A percentile compares a stretch with the other conserved stretches of the same genome.
Conservation (phyloP, 2,329 filamentous ascomycete genomes). For the Neopestalotiopsis rosae region DNA sequence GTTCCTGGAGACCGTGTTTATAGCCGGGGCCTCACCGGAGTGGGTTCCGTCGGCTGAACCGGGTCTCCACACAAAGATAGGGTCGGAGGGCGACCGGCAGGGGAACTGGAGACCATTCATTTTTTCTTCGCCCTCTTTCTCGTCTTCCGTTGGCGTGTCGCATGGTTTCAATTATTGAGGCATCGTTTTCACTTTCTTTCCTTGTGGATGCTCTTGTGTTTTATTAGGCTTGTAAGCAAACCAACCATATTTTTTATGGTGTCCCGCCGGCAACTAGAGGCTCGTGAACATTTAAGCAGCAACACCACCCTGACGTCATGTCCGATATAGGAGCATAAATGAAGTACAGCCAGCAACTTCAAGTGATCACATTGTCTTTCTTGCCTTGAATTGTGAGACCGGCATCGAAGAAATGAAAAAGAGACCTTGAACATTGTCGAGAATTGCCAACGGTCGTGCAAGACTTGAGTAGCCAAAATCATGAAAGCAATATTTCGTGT, state of each 20-base stretch:
- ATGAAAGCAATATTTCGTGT: not conserved
- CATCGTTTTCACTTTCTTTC: not conserved
- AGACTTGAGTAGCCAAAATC: not conserved
- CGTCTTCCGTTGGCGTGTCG: not conserved
- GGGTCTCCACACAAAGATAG: not conserved
- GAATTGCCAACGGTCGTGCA: not conserved
- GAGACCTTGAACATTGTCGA: not conserved
- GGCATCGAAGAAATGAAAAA: not conserved
- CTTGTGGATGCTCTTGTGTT: not conserved
- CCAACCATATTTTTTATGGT: not conserved
- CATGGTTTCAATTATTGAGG: not conserved
- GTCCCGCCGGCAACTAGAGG: not conserved
- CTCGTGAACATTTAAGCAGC: not conserved
- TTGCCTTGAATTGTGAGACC: no score
- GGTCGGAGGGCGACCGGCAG: constrained; percentile 7
- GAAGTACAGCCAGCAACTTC: not conserved
- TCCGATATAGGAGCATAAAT: constrained; percentile 11
- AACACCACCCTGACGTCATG: constrained; percentile 13
- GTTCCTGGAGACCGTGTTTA: not conserved
- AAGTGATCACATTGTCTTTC: not conserved
- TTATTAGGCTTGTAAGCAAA: not conserved
- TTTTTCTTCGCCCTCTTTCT: not conserved
- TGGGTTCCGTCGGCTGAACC: constrained; percentile 14
- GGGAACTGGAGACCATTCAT: not conserved
- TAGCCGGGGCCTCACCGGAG: constrained; percentile 9